Evolutionary conservation across 1,284 basidiomycete species (phyloP).

Genomic region (Garcileccinum viscosum): DNA sequence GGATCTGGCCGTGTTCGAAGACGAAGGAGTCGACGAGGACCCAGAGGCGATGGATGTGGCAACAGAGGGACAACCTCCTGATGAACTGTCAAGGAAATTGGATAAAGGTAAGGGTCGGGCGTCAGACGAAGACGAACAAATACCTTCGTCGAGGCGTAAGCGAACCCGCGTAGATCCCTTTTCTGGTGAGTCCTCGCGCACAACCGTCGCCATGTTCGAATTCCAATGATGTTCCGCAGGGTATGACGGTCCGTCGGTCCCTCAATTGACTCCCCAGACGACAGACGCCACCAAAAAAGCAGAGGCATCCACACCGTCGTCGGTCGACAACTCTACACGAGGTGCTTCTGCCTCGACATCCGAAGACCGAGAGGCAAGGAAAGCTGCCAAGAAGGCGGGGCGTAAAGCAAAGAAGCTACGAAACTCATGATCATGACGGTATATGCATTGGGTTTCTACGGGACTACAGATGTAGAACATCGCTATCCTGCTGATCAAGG

Average conservation of each 20-base stretch:
- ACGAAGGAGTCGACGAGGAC: constrained; percentile 43
- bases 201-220: constrained; percentile 1
- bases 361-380: constrained; percentile 20
- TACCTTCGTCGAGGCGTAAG: constrained; percentile 50
- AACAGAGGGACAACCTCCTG: constrained; percentile 6
- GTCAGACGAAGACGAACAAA: constrained; percentile 17
- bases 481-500: constrained; percentile 16
- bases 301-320: constrained; percentile 10
- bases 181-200: constrained; percentile 51
- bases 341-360: constrained; percentile 14
- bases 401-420: constrained; percentile 28
- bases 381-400: constrained; percentile 30
- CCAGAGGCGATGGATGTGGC: constrained; percentile 19
- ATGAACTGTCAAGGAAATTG: constrained; percentile 18
- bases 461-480: constrained; percentile 19
- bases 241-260: constrained; percentile 31
- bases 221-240: constrained; percentile 31
- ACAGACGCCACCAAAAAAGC: constrained; percentile 15
- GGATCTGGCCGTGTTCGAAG: constrained; percentile 47
- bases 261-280: constrained; percentile 3
- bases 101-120: constrained; percentile 53
- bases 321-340: constrained; percentile 14
- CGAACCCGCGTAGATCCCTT: constrained; percentile 67
- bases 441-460: constrained; percentile 25
- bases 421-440: constrained; percentile 19